Percentiles rank a stretch among this genome's conserved stretches.
Conservation (phyloP, 306 rosid species). For the Rosa lucieae region DNA sequence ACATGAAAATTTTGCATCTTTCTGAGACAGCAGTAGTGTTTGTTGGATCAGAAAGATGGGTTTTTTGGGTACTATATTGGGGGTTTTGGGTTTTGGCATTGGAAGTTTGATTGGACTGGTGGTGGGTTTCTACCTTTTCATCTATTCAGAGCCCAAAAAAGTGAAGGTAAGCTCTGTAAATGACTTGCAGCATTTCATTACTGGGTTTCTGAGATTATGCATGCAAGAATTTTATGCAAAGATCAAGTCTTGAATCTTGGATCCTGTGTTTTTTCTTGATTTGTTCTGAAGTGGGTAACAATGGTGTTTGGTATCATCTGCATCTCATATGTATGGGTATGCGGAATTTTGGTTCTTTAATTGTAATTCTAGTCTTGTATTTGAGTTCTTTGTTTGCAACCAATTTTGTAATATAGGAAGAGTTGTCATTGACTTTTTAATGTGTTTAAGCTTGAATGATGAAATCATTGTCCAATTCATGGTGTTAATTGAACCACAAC, state of each 20-base stretch:
- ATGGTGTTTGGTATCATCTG: background rate
- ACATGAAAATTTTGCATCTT: background rate
- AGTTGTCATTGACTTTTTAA: background rate
- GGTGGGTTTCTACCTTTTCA: constrained; percentile 66
- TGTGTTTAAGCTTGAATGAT: background rate
- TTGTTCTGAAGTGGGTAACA: background rate
- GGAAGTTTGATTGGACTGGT: constrained; percentile 66
- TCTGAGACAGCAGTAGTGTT: background rate
- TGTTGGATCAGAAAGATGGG: constrained; percentile 44
- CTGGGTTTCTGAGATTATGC: constrained; percentile 2
- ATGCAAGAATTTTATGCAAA: background rate
- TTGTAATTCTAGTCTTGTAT: background rate
- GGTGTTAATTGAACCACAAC: background rate
- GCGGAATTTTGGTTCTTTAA: background rate
- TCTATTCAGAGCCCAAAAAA: constrained; percentile 52
- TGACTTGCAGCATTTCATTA: background rate
- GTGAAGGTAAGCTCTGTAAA: constrained; percentile 43
- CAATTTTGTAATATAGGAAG: background rate
- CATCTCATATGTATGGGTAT: background rate
- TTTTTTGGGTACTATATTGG: constrained; percentile 48
- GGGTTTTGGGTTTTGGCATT: constrained; percentile 57
- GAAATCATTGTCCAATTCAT: background rate
- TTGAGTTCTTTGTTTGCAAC: background rate
- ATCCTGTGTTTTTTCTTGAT: background rate
- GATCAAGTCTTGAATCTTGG: background rate